Evolutionary conservation across 176 grass and related monocot species (phyloP).

Genomic region (Bothriochloa decipiens): DNA sequence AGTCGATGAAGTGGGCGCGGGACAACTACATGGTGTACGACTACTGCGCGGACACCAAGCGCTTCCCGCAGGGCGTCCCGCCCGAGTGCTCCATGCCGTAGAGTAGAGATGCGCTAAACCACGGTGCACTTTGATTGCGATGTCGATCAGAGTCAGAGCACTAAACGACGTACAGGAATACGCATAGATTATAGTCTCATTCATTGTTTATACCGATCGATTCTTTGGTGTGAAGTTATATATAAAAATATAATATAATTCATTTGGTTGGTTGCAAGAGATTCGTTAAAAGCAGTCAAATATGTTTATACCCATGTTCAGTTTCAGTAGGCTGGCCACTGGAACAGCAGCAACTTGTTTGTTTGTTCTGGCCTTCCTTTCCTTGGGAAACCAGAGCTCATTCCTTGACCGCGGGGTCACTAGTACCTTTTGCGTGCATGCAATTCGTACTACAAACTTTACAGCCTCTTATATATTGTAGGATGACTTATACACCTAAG

Average conservation of each 20-base stretch:
- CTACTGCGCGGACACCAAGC: conserved; percentile 52
- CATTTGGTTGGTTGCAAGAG: neutral
- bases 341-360: neutral
- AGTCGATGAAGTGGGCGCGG: conserved; percentile 50
- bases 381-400: neutral
- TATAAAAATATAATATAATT: neutral
- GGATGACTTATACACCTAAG: too few relatives aligned
- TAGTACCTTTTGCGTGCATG: neutral
- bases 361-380: neutral
- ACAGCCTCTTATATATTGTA: too few relatives aligned
- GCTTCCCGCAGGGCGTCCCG: conserved; percentile 45
- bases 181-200: neutral
- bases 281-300: neutral
- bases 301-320: neutral
- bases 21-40: conserved; percentile 64
- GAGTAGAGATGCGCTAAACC: conserved; percentile 34
- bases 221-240: conserved; percentile 33
- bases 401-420: neutral
- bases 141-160: neutral
- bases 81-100: conserved; percentile 57
- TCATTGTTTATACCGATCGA: conserved; percentile 15
- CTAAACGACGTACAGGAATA: neutral
- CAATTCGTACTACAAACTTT: neutral
- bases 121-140: conserved; percentile 30
- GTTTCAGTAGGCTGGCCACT: neutral